Evolutionary conservation across 192 early-diverging fungal species (phyloP).

Genomic region (Coemansia sp.): DNA sequence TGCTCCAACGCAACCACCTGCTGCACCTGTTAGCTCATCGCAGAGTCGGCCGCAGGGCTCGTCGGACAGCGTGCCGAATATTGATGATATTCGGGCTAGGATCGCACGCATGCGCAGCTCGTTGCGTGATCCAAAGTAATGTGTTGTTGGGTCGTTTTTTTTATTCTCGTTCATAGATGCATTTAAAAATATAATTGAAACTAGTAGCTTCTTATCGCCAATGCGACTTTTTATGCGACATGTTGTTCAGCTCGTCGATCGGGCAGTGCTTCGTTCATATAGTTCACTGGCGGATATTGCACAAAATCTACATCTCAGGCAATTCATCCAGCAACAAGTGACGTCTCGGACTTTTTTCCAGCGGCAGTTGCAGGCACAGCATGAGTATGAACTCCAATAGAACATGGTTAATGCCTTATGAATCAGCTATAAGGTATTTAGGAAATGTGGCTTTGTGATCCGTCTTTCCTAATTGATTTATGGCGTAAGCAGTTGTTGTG

Average conservation of each 20-base stretch:
- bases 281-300: not conserved
- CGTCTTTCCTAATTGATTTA: not conserved
- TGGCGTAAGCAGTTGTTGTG: not conserved
- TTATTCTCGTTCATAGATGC: not conserved
- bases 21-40: not conserved
- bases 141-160: not conserved
- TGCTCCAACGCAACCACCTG: not conserved
- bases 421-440: not conserved
- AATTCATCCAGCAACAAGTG: no score
- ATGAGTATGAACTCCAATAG: no score
- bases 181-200: not conserved
- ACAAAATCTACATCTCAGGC: not conserved
- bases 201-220: not conserved
- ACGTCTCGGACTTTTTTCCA: no score
- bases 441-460: not conserved
- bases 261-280: not conserved
- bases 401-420: no score
- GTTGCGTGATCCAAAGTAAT: slow-evolving; percentile 23
- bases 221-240: not conserved
- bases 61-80: slow-evolving; percentile 13
- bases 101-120: slow-evolving; percentile 39
- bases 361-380: no score
- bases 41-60: slow-evolving; percentile 1
- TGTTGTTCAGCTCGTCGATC: not conserved
- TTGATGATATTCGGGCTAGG: slow-evolving; percentile 30